phyloP scores from a whole-genome alignment of 2,329 filamentous ascomycete species.

The Metarhizium album region DNA sequence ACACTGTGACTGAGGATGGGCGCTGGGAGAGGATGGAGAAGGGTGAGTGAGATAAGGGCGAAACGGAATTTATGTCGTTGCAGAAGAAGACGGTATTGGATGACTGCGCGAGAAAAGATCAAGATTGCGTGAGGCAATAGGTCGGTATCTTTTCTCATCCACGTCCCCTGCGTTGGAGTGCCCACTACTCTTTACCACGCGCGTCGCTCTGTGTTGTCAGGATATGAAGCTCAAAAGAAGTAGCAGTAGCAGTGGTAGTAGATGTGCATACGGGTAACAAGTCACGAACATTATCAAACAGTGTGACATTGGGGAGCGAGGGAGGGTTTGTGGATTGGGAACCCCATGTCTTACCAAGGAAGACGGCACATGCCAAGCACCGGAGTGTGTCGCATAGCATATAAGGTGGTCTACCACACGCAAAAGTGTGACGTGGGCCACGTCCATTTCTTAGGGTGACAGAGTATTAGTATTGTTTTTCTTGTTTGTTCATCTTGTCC shows the following conservation, averaged over 20 bases:
- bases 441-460: no score
- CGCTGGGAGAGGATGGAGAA: constrained; percentile 1
- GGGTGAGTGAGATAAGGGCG: background rate
- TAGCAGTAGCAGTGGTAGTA: no score
- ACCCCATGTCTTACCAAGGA: no score
- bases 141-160: background rate
- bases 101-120: background rate
- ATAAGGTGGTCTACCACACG: no score
- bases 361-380: no score
- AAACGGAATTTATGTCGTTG: background rate
- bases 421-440: no score
- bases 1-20: constrained; percentile 9
- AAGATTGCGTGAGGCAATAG: background rate
- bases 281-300: background rate
- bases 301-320: background rate
- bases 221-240: no score
- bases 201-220: background rate
- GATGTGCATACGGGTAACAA: background rate
- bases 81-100: background rate
- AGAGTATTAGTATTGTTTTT: no score
- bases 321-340: no score
- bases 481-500: no score
- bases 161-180: background rate
- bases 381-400: no score
- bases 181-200: background rate